These are phyloP conservation scores for Kwoniella shivajii DNA, from an alignment of 1,284 basidiomycete genomes.

Conservation along the genomic window DNA sequence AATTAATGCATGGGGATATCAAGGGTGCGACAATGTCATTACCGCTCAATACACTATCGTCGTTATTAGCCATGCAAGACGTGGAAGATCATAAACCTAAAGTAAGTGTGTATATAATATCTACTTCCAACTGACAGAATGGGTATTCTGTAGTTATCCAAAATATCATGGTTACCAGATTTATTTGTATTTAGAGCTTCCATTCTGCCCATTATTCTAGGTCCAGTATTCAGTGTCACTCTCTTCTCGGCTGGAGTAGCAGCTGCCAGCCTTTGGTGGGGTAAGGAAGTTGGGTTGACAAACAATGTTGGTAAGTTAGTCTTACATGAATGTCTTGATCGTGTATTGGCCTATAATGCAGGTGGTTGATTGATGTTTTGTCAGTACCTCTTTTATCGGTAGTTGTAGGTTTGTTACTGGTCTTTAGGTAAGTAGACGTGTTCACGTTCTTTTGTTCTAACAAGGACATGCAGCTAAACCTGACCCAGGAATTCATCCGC, in stretches of 20 bases:
- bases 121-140: neutral
- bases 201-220: conserved; percentile 61
- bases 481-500: conserved; percentile 60
- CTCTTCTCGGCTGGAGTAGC: conserved; percentile 63
- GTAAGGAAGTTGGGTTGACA: conserved; percentile 44
- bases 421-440: conserved; percentile 53
- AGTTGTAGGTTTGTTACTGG: conserved; percentile 66
- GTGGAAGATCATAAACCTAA: conserved; percentile 48
- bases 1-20: too few relatives aligned
- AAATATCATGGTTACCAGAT: conserved; percentile 89
- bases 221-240: conserved; percentile 77
- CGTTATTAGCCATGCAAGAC: conserved; percentile 44
- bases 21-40: conserved; percentile 19
- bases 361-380: neutral
- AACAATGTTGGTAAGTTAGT: conserved; percentile 48
- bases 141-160: conserved; percentile 27
- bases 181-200: conserved; percentile 66
- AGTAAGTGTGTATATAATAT: conserved; percentile 24
- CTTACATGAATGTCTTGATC: neutral
- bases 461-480: conserved; percentile 62
- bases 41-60: conserved; percentile 33
- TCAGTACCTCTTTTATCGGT: conserved; percentile 78
- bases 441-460: neutral
- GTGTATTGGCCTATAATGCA: neutral
- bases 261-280: conserved; percentile 40